Percentiles rank a stretch among this genome's conserved stretches.
phyloP scores from a whole-genome alignment of 2,329 filamentous ascomycete species.

The Paecilomyces sp. region DNA sequence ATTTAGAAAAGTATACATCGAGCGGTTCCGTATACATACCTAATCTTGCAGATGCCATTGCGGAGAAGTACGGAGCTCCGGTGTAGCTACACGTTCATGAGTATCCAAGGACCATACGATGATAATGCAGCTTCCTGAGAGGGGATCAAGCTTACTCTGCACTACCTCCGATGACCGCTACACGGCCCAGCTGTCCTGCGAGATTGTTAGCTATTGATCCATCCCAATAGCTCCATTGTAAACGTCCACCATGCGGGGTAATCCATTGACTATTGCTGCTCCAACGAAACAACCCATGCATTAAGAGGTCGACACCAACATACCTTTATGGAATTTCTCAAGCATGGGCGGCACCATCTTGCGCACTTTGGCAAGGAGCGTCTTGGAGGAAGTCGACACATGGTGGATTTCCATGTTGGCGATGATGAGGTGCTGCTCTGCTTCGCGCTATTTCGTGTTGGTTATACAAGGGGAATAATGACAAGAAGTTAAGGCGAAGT shows the following conservation, averaged over 20 bases:
- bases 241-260: background rate
- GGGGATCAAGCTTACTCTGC: conserved; percentile 53
- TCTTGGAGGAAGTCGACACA: conserved; percentile 63
- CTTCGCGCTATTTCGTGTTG: background rate
- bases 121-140: background rate
- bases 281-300: background rate
- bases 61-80: conserved; percentile 94
- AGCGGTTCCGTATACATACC: conserved; percentile 42
- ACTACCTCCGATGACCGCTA: conserved; percentile 90
- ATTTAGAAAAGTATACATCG: background rate
- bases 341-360: conserved; percentile 93
- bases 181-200: conserved; percentile 78
- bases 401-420: conserved; percentile 24
- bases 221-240: background rate
- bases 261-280: background rate
- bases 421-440: background rate
- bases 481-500: background rate
- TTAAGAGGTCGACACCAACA: conserved; percentile 9
- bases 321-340: conserved; percentile 93
- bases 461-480: background rate
- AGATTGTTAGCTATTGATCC: background rate
- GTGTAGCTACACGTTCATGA: conserved; percentile 56
- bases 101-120: background rate
- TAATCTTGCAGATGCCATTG: conserved; percentile 86
- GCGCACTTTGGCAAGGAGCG: conserved; percentile 71